Evolutionary conservation across 345 rosid species (phyloP).

Genomic region (Anacardium occidentale): DNA sequence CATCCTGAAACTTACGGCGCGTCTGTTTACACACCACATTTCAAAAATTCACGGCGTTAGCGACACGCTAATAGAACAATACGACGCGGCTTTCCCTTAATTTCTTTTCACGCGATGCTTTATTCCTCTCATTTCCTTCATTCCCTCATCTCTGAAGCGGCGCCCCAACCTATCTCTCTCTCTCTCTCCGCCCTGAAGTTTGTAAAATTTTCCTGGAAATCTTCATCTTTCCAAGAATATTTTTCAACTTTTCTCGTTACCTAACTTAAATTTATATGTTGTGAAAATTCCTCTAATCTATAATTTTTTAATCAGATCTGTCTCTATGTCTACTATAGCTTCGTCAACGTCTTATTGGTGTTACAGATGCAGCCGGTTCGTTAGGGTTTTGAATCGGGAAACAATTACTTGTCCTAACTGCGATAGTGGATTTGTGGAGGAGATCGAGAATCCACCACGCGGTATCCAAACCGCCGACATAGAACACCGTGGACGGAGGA

Average conservation of each 20-base stretch:
- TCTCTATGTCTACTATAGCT: conserved; percentile 44
- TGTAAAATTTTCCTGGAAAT: conserved; percentile 15
- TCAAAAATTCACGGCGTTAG: conserved; percentile 9
- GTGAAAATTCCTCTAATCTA: neutral
- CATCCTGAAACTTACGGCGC: neutral
- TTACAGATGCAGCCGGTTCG: conserved; percentile 70
- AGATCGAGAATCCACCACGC: conserved; percentile 44
- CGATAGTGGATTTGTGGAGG: conserved; percentile 77
- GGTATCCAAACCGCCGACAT: conserved; percentile 34
- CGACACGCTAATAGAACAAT: conserved; percentile 22
- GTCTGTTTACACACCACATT: conserved; percentile 20
- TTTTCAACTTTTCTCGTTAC: neutral
- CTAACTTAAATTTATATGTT: neutral
- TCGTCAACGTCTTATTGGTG: conserved; percentile 76
- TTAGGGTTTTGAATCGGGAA: conserved; percentile 49
- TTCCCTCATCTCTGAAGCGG: neutral
- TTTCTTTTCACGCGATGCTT: conserved; percentile 5
- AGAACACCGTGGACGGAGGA: conserved; percentile 25
- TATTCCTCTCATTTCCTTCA: neutral
- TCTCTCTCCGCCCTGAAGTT: too few relatives aligned
- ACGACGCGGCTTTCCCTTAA: conserved; percentile 37
- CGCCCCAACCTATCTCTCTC: neutral
- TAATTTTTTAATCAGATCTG: conserved; percentile 18
- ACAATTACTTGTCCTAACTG: conserved; percentile 70
- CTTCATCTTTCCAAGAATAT: neutral